phyloP scores from a whole-genome alignment of 2,329 filamentous ascomycete genomes.

The Ceratocystis harringtonii region DNA sequence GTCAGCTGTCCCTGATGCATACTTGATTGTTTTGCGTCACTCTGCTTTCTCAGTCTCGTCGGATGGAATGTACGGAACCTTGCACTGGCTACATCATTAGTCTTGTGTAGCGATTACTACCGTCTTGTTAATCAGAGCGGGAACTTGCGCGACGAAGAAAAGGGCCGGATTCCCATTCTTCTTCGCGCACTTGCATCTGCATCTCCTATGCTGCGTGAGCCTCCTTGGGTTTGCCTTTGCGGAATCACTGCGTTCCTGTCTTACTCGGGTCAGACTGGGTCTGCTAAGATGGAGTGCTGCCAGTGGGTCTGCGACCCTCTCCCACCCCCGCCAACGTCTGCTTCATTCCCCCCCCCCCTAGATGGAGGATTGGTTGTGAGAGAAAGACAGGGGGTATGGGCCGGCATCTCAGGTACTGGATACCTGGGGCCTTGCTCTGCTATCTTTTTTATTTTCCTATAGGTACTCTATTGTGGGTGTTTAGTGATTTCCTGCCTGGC shows the following conservation, averaged over 20 bases:
- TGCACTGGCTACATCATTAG: not conserved
- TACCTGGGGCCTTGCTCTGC: not conserved
- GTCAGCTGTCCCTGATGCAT: not conserved
- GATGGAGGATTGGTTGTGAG: too few species aligned
- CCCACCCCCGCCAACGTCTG: too few species aligned
- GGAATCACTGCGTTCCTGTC: not conserved
- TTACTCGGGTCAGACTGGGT: constrained; percentile 10
- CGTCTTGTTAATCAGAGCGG: too few species aligned
- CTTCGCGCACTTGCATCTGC: not conserved
- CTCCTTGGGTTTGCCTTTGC: not conserved
- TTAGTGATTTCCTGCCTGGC: constrained; percentile 4
- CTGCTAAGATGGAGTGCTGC: not conserved
- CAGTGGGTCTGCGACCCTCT: not conserved
- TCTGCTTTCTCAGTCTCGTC: not conserved
- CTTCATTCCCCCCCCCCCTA: too few species aligned
- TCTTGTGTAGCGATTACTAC: not conserved
- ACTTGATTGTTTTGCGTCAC: not conserved
- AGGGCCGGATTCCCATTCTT: not conserved
- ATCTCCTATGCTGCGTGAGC: not conserved
- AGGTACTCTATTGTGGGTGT: not conserved
- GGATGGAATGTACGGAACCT: not conserved
- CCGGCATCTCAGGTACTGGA: not conserved
- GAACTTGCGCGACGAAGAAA: not conserved
- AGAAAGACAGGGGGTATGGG: not conserved
- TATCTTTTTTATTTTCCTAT: constrained; percentile 1